Percentiles rank a stretch among this genome's conserved stretches.
phyloP scores from a whole-genome alignment of 2,329 filamentous ascomycete species.

The Cladophialophora carrionii region DNA sequence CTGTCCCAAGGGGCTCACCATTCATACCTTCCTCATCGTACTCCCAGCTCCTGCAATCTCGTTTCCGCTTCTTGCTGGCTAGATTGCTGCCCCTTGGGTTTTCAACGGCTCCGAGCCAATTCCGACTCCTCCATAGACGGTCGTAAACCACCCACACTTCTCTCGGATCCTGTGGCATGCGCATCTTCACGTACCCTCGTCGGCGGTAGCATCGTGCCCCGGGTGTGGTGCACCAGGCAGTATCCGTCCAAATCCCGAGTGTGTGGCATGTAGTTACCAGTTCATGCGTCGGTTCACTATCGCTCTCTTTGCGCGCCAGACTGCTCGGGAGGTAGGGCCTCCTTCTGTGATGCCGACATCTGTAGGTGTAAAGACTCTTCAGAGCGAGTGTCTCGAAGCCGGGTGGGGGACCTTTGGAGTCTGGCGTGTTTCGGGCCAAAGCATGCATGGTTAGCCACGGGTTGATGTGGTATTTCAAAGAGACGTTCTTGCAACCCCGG shows the following conservation, averaged over 20 bases:
- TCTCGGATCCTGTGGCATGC: slow-evolving; percentile 58
- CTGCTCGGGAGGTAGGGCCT: slow-evolving; percentile 62
- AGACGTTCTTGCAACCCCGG: slow-evolving; percentile 66
- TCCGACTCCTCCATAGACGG: slow-evolving; percentile 62
- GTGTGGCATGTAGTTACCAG: slow-evolving; percentile 62
- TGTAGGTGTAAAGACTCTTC: slow-evolving; percentile 64
- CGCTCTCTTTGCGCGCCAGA: slow-evolving; percentile 59
- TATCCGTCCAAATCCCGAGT: slow-evolving; percentile 64
- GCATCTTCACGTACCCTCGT: slow-evolving; percentile 60
- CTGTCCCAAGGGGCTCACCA: slow-evolving; percentile 59
- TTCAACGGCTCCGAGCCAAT: slow-evolving; percentile 57
- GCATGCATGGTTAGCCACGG: slow-evolving; percentile 59
- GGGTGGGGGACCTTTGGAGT: slow-evolving; percentile 35
- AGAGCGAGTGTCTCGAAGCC: slow-evolving; percentile 56
- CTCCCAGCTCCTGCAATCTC: slow-evolving; percentile 59
- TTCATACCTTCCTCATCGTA: slow-evolving; percentile 58
- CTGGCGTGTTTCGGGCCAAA: slow-evolving; percentile 36
- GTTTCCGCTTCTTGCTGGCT: slow-evolving; percentile 38
- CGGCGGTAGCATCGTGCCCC: slow-evolving; percentile 60
- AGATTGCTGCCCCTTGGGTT: slow-evolving; percentile 31
- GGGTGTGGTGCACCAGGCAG: slow-evolving; percentile 63
- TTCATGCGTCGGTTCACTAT: slow-evolving; percentile 64
- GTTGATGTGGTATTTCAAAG: slow-evolving; percentile 66
- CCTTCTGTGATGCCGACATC: slow-evolving; percentile 64
- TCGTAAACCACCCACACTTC: slow-evolving; percentile 68